Evolutionary conservation across 2,329 filamentous ascomycete genomes (phyloP), one percentile per base, ranked within the genome.

Genomic region (Fusarium sp.): DNA sequence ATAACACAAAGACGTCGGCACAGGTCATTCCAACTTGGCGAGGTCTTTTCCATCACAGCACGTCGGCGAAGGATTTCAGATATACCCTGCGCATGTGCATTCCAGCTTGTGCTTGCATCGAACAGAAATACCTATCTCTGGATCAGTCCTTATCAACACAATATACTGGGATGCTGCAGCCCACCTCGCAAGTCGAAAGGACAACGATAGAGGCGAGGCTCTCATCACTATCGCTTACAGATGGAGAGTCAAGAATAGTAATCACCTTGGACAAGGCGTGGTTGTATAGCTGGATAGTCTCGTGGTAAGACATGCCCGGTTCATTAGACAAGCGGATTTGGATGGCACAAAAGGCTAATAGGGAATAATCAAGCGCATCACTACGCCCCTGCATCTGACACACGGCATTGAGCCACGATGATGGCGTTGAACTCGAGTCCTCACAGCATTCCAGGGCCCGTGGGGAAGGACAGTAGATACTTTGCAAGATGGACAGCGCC

Each of bases 381-480:
- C 19, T 59, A 0, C 25, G 31, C 3, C 11, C 7, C 5, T 9
- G 4, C 46, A 59, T 42, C 1, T 42, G 31, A 4, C 56, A 59
- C 0, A 59, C 56, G 1, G 56, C 56, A 1, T 35, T 53, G 0
- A 59, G 7, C 56, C 56, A 59, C 0, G 56, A 59, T 0, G 46
- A 46, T 0, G 56, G 56, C 0, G 40, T 59, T 8, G 36, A 42
- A 8, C n/a, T 32, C 0, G 38, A 39, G 2, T 59, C 54, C 1
- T 12, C 22, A 0, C 3, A 25, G 0, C n/a, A 32, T 1, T n/a
- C 24, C 0, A 2, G 5, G 0, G 12, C 7, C 0, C 13, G 10
- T 4, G 39, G 13, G 2, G 34, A 19, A 0, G 56, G 56, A 2
- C 45, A 59, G 1, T 59, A 59, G 0, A 59, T 53, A 4, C 6